Conservation (phyloP, 2,329 filamentous ascomycete species). For the Blumeria graminis region DNA sequence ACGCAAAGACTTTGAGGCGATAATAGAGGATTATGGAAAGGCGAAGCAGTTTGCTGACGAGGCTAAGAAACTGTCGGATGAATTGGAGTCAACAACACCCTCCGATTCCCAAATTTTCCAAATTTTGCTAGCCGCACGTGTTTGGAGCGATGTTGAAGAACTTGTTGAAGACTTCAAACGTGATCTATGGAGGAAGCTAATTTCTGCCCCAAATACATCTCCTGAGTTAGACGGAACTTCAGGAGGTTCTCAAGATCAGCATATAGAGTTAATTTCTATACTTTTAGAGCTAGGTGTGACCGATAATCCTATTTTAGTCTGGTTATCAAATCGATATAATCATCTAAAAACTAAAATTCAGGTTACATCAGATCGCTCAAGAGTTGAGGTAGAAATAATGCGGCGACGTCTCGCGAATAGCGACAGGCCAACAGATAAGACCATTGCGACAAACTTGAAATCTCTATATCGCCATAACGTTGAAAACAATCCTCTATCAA, state of each 20-base stretch:
- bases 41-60: constrained; percentile 67
- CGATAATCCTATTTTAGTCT: constrained; percentile 90
- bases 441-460: constrained; percentile 52
- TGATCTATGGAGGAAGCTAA: constrained; percentile 65
- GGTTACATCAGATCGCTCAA: constrained; percentile 58
- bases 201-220: constrained; percentile 35
- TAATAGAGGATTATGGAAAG: constrained; percentile 67
- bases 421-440: constrained; percentile 44
- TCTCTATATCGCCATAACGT: constrained; percentile 43
- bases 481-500: constrained; percentile 32
- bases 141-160: constrained; percentile 85
- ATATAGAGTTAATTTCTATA: constrained; percentile 75
- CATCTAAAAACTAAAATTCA: constrained; percentile 71
- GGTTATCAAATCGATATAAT: constrained; percentile 76
- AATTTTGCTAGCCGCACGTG: constrained; percentile 66
- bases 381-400: constrained; percentile 78
- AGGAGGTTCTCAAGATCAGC: constrained; percentile 41
- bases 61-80: constrained; percentile 42
- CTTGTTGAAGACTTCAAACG: constrained; percentile 74
- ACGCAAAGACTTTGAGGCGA: constrained; percentile 66
- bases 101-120: constrained; percentile 64
- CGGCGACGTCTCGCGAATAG: constrained; percentile 53
- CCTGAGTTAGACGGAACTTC: constrained; percentile 5
- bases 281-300: constrained; percentile 85
- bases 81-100: constrained; percentile 29